Evolutionary conservation across 371 early-diverging fungal species (phyloP).

Genomic region (Cokeromyces recurvatus): DNA sequence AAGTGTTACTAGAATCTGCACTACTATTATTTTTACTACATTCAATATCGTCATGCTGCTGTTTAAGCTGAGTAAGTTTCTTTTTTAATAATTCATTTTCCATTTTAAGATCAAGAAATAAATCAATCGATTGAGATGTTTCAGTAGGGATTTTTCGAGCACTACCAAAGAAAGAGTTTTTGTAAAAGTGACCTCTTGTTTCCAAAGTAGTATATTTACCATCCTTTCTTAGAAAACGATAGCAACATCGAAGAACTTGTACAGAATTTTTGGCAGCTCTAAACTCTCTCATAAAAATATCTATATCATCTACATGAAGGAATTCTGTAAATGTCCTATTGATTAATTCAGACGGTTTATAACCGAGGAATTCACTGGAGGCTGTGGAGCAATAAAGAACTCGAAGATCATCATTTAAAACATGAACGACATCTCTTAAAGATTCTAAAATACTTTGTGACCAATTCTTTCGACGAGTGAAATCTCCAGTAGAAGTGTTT

Average conservation of each 20-base stretch:
- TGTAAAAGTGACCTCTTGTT: slow-evolving; percentile 31
- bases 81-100: slow-evolving; percentile 40
- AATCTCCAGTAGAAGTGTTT: slow-evolving; percentile 16
- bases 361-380: slow-evolving; percentile 38
- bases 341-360: slow-evolving; percentile 39
- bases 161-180: slow-evolving; percentile 31
- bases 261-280: slow-evolving; percentile 4
- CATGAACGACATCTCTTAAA: slow-evolving; percentile 53
- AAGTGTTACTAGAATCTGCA: neutral
- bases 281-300: slow-evolving; percentile 31
- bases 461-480: slow-evolving; percentile 42
- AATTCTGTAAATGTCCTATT: slow-evolving; percentile 35
- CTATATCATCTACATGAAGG: slow-evolving; percentile 49
- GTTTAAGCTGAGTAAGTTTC: slow-evolving; percentile 9
- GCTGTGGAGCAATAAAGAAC: slow-evolving; percentile 49
- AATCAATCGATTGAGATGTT: slow-evolving; percentile 28
- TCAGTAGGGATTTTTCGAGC: slow-evolving; percentile 37
- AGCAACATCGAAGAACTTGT: slow-evolving; percentile 13
- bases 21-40: neutral
- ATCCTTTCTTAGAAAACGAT: slow-evolving; percentile 40
- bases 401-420: slow-evolving; percentile 30
- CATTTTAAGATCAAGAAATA: slow-evolving; percentile 39
- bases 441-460: slow-evolving; percentile 42
- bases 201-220: slow-evolving; percentile 38
- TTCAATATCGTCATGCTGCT: neutral